A percentile compares a stretch with the other conserved stretches of the same genome.
These are phyloP conservation scores for Ganoderma leucocontextum DNA, from an alignment of 1,284 basidiomycete genomes.

Conservation along the genomic window DNA sequence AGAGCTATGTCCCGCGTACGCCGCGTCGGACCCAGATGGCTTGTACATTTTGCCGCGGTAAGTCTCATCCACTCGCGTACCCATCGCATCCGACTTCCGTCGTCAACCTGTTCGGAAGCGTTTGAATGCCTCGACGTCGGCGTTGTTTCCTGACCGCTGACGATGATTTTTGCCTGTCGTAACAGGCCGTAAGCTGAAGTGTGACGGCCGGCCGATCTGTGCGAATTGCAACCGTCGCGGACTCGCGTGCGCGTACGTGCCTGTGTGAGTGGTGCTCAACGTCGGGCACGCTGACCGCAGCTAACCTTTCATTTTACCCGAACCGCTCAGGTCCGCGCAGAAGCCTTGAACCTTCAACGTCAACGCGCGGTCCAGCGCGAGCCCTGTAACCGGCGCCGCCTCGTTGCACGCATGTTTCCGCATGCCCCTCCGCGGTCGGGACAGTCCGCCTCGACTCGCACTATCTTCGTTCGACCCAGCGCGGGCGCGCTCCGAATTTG, in stretches of 20 bases:
- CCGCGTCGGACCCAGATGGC: slow-evolving; percentile 45
- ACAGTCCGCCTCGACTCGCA: not conserved
- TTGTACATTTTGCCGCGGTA: slow-evolving; percentile 44
- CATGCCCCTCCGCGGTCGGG: slow-evolving; percentile 4
- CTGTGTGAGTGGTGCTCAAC: slow-evolving; percentile 29
- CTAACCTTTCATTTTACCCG: not conserved
- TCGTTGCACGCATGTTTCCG: not conserved
- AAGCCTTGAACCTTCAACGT: slow-evolving; percentile 13
- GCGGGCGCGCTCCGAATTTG: slow-evolving; percentile 17
- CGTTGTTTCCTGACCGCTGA: not conserved
- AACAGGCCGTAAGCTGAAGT: slow-evolving; percentile 44
- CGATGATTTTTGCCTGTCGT: not conserved
- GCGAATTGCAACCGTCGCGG: slow-evolving; percentile 44
- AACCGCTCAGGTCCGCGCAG: slow-evolving; percentile 17
- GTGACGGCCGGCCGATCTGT: slow-evolving; percentile 44
- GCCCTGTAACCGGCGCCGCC: not conserved
- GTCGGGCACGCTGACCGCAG: slow-evolving; percentile 4
- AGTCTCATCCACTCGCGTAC: slow-evolving; percentile 4
- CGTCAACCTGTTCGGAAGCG: slow-evolving; percentile 1
- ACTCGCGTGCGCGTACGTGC: slow-evolving; percentile 43
- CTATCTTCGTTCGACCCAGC: slow-evolving; percentile 1
- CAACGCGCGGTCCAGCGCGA: not conserved
- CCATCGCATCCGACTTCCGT: not conserved
- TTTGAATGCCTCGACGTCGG: slow-evolving; percentile 1
- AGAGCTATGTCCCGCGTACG: slow-evolving; percentile 40